Conservation (phyloP, 768 basidiomycete genomes). For the Serendipita sp. region DNA sequence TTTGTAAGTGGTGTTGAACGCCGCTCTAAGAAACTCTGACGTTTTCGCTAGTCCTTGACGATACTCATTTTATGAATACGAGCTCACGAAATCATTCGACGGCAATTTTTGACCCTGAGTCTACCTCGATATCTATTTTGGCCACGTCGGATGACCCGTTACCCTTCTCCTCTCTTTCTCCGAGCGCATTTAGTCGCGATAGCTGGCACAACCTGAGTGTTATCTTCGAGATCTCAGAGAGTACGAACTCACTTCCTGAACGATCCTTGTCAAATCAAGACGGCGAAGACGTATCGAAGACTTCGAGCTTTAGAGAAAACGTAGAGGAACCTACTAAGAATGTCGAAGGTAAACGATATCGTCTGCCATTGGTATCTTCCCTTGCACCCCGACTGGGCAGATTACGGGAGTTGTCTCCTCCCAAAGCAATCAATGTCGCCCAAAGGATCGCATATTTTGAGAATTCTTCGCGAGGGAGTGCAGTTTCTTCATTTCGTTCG, state of each 20-base stretch:
- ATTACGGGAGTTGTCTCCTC: neutral
- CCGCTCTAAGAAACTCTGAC: too few species aligned
- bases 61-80: too few species aligned
- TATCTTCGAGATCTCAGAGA: neutral
- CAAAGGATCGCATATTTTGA: neutral
- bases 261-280: neutral
- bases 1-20: too few species aligned
- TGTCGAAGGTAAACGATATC: neutral
- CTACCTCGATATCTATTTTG: neutral
- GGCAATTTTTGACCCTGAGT: too few species aligned
- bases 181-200: neutral
- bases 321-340: neutral
- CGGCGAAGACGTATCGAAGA: neutral
- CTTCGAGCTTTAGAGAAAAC: neutral
- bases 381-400: neutral
- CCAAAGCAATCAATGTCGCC: neutral
- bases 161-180: neutral
- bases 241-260: neutral
- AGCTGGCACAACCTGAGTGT: constrained; percentile 4
- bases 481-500: neutral
- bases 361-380: neutral
- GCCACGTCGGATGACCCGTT: neutral
- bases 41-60: too few species aligned
- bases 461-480: neutral
- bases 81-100: too few species aligned